A percentile compares a stretch with the other conserved stretches of the same genome.
Conservation (phyloP, 2,329 filamentous ascomycete species). For the Fusarium stilboides region DNA sequence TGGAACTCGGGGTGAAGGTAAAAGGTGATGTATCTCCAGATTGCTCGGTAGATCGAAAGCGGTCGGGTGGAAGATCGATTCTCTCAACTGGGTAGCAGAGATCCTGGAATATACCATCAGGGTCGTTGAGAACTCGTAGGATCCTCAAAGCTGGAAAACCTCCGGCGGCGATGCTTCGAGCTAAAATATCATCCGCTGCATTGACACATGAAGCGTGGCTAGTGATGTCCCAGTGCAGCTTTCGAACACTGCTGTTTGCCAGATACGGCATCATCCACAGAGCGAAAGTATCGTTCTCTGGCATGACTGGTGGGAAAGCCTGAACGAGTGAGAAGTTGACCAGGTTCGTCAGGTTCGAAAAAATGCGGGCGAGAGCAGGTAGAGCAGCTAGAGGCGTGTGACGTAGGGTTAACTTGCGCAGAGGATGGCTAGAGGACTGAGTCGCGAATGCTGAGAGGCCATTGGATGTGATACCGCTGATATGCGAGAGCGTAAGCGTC, state of each 20-base stretch:
- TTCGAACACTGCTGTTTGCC: constrained; percentile 67
- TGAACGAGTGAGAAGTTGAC: constrained; percentile 70
- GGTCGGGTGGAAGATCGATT: constrained; percentile 67
- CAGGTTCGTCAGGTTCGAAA: constrained; percentile 68
- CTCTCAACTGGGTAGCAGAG: constrained; percentile 75
- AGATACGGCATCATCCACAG: constrained; percentile 77
- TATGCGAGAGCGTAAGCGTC: constrained; percentile 69
- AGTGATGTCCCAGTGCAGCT: constrained; percentile 77
- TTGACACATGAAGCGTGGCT: constrained; percentile 61
- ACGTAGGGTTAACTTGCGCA: constrained; percentile 68
- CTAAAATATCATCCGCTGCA: constrained; percentile 73
- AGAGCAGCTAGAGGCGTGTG: constrained; percentile 71
- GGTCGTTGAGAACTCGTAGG: constrained; percentile 77
- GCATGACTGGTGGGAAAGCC: constrained; percentile 67
- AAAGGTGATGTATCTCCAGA: constrained; percentile 37
- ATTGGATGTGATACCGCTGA: constrained; percentile 68
- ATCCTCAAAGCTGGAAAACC: constrained; percentile 74
- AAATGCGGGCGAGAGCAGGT: constrained; percentile 70
- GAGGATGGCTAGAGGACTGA: constrained; percentile 60
- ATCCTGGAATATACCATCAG: constrained; percentile 77
- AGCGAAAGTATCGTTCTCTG: constrained; percentile 65
- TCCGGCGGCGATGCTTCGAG: constrained; percentile 71
- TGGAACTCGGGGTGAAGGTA: constrained; percentile 41
- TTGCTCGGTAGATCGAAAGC: constrained; percentile 55
- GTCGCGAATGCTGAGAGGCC: constrained; percentile 72